phyloP scores from a whole-genome alignment of 176 grass and related monocot genomes.

The Oryza meyeriana region DNA sequence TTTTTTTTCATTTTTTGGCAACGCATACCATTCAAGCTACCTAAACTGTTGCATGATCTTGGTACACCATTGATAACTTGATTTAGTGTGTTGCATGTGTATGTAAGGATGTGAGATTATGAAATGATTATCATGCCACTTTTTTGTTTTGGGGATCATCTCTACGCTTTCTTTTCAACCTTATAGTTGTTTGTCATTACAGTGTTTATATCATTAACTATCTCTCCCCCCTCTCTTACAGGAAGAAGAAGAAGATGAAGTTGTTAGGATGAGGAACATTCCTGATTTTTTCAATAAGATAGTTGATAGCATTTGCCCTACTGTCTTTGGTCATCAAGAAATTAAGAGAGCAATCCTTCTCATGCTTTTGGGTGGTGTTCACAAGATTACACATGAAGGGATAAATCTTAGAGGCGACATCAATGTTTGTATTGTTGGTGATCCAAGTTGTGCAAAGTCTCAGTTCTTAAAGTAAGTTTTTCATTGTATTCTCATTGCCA shows the following conservation, averaged over 20 bases:
- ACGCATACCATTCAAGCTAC: background rate
- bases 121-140: background rate
- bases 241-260: slow-evolving; percentile 94
- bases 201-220: background rate
- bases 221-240: slow-evolving; percentile 21
- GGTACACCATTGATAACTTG: background rate
- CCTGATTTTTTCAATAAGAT: slow-evolving; percentile 98
- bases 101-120: background rate
- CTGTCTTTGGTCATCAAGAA: slow-evolving; percentile 95
- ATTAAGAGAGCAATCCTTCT: slow-evolving; percentile 90
- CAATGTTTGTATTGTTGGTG: slow-evolving; percentile 99
- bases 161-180: background rate
- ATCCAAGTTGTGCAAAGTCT: slow-evolving; percentile 97
- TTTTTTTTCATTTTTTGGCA: background rate
- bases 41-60: background rate
- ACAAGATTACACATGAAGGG: slow-evolving; percentile 97
- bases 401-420: slow-evolving; percentile 98
- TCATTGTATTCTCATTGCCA: slow-evolving; percentile 17
- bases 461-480: slow-evolving; percentile 92
- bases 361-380: slow-evolving; percentile 96
- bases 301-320: slow-evolving; percentile 96
- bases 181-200: background rate
- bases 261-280: slow-evolving; percentile 79
- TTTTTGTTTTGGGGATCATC: background rate
- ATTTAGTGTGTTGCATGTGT: background rate